Percentiles rank a stretch among this genome's conserved stretches.
phyloP scores from a whole-genome alignment of 1,139 yeast genomes.

The Geotrichum bryndzae region DNA sequence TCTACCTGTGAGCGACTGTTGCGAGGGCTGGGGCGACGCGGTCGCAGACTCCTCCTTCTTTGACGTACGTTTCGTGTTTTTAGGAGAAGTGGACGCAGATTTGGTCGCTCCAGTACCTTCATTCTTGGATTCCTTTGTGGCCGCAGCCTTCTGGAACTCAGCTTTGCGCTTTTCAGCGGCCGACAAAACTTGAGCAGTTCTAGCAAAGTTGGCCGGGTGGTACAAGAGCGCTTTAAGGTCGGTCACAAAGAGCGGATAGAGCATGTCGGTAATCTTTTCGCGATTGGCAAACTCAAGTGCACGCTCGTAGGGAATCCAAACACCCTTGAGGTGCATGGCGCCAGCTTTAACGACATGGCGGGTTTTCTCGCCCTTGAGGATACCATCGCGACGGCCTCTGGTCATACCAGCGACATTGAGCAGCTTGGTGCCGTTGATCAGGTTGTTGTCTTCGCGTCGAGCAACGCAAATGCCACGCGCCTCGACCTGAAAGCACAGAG shows the following conservation, averaged over 20 bases:
- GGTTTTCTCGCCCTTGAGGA: conserved; percentile 77
- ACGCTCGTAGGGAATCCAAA: conserved; percentile 94
- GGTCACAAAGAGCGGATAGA: conserved; percentile 81
- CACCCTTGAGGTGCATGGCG: conserved; percentile 95
- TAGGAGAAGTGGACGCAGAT: background rate
- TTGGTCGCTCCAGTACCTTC: background rate
- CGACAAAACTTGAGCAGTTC: conserved; percentile 19
- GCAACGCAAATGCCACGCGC: conserved; percentile 88
- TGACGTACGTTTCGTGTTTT: background rate
- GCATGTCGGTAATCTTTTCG: conserved; percentile 77
- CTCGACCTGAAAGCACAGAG: conserved; percentile 91
- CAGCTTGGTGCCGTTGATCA: conserved; percentile 92
- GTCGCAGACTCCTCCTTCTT: conserved; percentile 5
- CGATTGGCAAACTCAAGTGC: conserved; percentile 87
- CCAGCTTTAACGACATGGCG: conserved; percentile 95
- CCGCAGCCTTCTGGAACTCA: conserved; percentile 14
- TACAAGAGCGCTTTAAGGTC: conserved; percentile 67
- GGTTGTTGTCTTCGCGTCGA: conserved; percentile 82
- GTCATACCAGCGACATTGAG: conserved; percentile 93
- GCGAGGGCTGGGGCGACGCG: conserved; percentile 5
- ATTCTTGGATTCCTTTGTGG: background rate
- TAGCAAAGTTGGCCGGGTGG: conserved; percentile 33
- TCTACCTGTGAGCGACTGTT: conserved; percentile 11
- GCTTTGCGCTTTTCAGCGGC: conserved; percentile 24
- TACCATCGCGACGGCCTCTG: conserved; percentile 91